Conservation (phyloP, 2,329 filamentous ascomycete species). For the Capronia epimyces region DNA sequence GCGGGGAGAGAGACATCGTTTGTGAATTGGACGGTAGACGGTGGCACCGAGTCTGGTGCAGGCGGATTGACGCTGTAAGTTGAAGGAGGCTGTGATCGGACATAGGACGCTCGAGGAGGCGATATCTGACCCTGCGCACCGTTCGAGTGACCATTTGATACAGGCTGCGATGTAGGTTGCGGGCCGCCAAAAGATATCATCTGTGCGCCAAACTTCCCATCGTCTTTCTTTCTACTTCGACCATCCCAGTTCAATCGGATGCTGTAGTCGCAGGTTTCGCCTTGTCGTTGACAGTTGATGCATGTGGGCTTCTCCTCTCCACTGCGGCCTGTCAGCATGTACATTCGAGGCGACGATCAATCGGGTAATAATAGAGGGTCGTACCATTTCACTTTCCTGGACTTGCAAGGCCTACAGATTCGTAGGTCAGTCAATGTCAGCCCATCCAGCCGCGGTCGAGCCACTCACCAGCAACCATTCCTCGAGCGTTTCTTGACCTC, state of each 20-base stretch:
- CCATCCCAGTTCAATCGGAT: slow-evolving; percentile 78
- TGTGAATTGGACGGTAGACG: slow-evolving; percentile 8
- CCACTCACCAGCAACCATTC: slow-evolving; percentile 59
- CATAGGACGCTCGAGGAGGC: neutral
- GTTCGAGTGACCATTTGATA: slow-evolving; percentile 18
- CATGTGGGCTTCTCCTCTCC: slow-evolving; percentile 71
- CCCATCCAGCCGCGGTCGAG: neutral
- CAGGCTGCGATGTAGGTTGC: slow-evolving; percentile 8
- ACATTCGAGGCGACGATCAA: neutral
- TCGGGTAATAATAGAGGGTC: slow-evolving; percentile 10
- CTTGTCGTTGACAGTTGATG: slow-evolving; percentile 65
- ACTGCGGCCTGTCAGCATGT: slow-evolving; percentile 34
- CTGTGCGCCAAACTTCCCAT: slow-evolving; percentile 33
- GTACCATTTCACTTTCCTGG: slow-evolving; percentile 70
- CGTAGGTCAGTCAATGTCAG: slow-evolving; percentile 2
- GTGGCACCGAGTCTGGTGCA: slow-evolving; percentile 8
- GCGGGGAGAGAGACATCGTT: slow-evolving; percentile 3
- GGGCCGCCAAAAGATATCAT: slow-evolving; percentile 33
- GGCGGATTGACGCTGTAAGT: slow-evolving; percentile 12
- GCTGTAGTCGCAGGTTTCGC: slow-evolving; percentile 72
- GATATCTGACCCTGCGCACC: slow-evolving; percentile 6
- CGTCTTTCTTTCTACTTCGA: slow-evolving; percentile 55
- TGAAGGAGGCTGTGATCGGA: slow-evolving; percentile 5
- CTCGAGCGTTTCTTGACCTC: slow-evolving; percentile 62
- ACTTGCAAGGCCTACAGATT: slow-evolving; percentile 65